Evolutionary conservation across 257 asterid species (phyloP), one percentile per base, ranked within the genome.

Genomic region (Solanum chmielewskii): DNA sequence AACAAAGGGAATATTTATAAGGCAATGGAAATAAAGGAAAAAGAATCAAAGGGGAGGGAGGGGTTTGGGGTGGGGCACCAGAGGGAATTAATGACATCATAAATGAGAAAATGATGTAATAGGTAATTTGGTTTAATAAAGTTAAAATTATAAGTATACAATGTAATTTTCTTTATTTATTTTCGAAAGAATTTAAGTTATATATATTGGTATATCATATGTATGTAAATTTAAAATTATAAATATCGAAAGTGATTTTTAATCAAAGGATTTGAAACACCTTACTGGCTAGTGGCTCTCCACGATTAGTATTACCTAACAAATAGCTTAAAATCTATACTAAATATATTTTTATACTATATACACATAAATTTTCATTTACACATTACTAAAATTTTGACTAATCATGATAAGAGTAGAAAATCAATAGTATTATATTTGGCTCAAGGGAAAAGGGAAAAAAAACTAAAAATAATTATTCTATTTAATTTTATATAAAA

Each of bases 1-100:
- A 12, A 42, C 52, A 39, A 41, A 59, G 86, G 21, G 16, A 21
- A 27, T 86, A 89, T 86, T 82, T 86, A 89, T 89, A 89, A 86
- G 89, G n/a, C 70, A 29, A 18, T 23, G 42, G 4, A 31, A 64
- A 56, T 5, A 78, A 45, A 45, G 27, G 84, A 45, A 78, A 78
- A 25, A 27, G 9, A 78, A 78, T 15, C 18, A 45, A 45, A 15
- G 2, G 4, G 25, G 4, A 45, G 77, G 25, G 60, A 10, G 23
- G 75, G 75, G 47, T 45, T 75, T 14, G 82, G 80, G 11, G 15
- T 1, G 47, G 15, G 23, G 70, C 3, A 33, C 35, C 35, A 33
- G 35, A 33, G 35, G 37, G 71, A 21, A 68, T 74, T 11, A 15
- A 33, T 20, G 83, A 44, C 12, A 84, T 83, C 70, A 89, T 73